Conservation (phyloP, 1,139 yeast species). For the Meyerozyma carpophila region DNA sequence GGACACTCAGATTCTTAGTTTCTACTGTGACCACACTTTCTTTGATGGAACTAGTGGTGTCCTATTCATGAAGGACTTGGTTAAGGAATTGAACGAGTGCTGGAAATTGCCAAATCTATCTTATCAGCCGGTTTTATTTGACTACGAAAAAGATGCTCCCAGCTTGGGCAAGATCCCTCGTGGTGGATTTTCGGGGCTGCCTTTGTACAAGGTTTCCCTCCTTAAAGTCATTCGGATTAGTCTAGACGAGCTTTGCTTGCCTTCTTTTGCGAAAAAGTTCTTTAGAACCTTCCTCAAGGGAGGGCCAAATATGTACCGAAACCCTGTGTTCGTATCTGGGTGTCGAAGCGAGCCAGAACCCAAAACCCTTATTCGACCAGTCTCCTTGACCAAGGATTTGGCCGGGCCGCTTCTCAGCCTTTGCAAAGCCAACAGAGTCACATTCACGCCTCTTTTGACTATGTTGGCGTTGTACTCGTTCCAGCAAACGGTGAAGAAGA, state of each 20-base stretch:
- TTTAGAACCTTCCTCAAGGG: not conserved
- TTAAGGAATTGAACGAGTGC: slow-evolving; percentile 9
- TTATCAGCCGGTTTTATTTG: slow-evolving; percentile 5
- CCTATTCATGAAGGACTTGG: slow-evolving; percentile 27
- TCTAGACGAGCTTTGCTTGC: not conserved
- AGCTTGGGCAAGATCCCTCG: slow-evolving; percentile 2
- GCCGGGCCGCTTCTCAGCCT: slow-evolving; percentile 8
- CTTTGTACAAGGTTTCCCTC: slow-evolving; percentile 2
- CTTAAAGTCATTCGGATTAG: too few species aligned
- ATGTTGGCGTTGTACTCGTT: slow-evolving; percentile 15
- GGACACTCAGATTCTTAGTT: slow-evolving; percentile 17
- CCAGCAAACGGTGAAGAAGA: slow-evolving; percentile 16
- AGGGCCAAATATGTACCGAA: slow-evolving; percentile 9
- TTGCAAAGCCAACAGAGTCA: slow-evolving; percentile 13
- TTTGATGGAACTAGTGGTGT: slow-evolving; percentile 33
- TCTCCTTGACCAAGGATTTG: slow-evolving; percentile 7
- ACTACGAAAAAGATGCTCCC: slow-evolving; percentile 4
- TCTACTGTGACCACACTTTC: slow-evolving; percentile 28
- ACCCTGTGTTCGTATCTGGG: slow-evolving; percentile 13
- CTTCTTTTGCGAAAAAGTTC: slow-evolving; percentile 8
- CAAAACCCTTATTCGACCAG: slow-evolving; percentile 9
- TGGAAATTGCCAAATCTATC: not conserved
- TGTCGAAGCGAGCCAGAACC: slow-evolving; percentile 8
- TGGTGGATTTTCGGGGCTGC: not conserved
- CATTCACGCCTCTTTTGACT: slow-evolving; percentile 24